phyloP scores from a whole-genome alignment of 345 rosid genomes.

The Eutrema yunnanense region DNA sequence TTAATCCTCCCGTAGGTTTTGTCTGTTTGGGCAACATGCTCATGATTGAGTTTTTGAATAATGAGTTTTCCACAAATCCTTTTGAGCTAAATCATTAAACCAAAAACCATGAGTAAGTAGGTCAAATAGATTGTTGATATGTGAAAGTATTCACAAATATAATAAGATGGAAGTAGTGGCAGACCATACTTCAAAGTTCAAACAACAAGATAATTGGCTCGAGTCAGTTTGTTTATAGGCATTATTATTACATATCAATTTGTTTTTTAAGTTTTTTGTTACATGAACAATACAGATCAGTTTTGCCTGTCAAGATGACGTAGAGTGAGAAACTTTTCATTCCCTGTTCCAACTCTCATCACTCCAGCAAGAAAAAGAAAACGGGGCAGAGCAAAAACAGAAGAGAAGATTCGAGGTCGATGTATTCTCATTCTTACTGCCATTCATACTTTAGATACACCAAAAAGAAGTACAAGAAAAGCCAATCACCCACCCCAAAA shows the following conservation, averaged over 20 bases:
- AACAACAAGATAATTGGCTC: conserved; percentile 3
- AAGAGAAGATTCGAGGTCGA: too few species aligned
- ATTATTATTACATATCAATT: not conserved
- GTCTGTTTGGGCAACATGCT: not conserved
- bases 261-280: not conserved
- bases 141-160: not conserved
- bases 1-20: not conserved
- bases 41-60: not conserved
- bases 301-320: conserved; percentile 20
- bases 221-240: not conserved
- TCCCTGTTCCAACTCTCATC: not conserved
- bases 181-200: conserved; percentile 8
- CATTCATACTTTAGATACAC: too few species aligned
- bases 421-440: too few species aligned
- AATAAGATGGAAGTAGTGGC: conserved; percentile 18
- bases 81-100: not conserved
- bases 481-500: too few species aligned
- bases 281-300: conserved; percentile 1
- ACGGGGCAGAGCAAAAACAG: not conserved
- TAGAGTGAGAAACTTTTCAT: not conserved
- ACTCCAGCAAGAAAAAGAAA: not conserved
- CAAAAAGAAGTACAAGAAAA: too few species aligned
- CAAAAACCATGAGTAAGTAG: not conserved
- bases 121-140: not conserved
- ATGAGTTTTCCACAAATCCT: not conserved